Conservation (phyloP, 2,329 filamentous ascomycete species). For the Fusarium floridanum region DNA sequence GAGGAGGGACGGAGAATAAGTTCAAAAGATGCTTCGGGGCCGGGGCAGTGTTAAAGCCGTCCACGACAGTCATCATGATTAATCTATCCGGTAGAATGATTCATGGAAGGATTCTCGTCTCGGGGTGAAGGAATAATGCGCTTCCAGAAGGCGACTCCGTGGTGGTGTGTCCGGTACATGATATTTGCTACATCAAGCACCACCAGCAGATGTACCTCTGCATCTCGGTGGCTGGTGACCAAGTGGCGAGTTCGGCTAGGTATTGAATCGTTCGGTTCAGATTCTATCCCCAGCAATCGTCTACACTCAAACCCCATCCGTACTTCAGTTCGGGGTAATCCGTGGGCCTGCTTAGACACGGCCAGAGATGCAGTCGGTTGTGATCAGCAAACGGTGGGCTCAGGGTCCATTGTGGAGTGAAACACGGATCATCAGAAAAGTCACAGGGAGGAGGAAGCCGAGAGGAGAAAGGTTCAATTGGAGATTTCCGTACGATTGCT, state of each 20-base stretch:
- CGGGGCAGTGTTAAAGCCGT: background rate
- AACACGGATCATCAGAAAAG: background rate
- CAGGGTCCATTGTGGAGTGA: slow-evolving; percentile 36
- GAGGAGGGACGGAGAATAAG: background rate
- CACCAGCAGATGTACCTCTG: slow-evolving; percentile 23
- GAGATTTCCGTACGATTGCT: slow-evolving; percentile 6
- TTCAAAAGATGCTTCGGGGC: slow-evolving; percentile 12
- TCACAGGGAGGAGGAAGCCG: background rate
- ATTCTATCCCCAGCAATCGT: background rate
- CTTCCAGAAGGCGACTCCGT: slow-evolving; percentile 27
- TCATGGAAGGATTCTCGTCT: background rate
- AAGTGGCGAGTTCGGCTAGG: slow-evolving; percentile 40
- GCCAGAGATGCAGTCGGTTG: background rate
- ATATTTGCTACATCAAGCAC: background rate
- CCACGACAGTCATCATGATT: background rate
- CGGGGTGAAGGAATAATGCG: background rate
- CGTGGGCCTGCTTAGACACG: slow-evolving; percentile 6
- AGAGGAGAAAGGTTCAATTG: background rate
- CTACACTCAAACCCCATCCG: slow-evolving; percentile 1
- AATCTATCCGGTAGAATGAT: slow-evolving; percentile 10
- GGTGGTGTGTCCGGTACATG: slow-evolving; percentile 32
- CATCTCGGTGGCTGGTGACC: slow-evolving; percentile 41
- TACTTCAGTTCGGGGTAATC: slow-evolving; percentile 25
- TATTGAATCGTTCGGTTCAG: slow-evolving; percentile 34
- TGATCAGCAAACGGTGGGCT: slow-evolving; percentile 16